Evolutionary conservation across 805 yeast genomes (phyloP).

Genomic region (Ogataea trehalophila): DNA sequence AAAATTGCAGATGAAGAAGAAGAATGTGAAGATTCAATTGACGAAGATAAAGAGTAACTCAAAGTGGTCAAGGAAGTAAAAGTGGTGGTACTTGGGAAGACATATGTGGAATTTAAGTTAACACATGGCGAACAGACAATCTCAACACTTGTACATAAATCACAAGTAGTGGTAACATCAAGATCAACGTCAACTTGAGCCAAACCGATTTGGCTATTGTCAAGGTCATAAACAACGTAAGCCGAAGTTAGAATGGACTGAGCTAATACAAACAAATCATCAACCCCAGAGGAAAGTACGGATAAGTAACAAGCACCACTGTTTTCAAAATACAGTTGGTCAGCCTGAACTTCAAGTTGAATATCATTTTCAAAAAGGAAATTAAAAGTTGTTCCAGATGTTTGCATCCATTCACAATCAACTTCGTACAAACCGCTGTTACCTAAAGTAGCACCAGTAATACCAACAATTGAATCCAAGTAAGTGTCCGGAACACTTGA

Average conservation of each 20-base stretch:
- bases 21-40: neutral
- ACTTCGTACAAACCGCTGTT: conserved; percentile 17
- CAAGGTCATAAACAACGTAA: conserved; percentile 62
- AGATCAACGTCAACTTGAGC: conserved; percentile 39
- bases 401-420: conserved; percentile 16
- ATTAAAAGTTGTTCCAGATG: conserved; percentile 8
- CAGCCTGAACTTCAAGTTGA: conserved; percentile 16
- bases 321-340: conserved; percentile 14
- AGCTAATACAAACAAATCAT: conserved; percentile 44
- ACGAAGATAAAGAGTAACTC: neutral
- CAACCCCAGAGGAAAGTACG: conserved; percentile 12
- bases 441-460: conserved; percentile 15
- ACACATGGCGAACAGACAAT: conserved; percentile 17
- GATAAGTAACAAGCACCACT: conserved; percentile 19
- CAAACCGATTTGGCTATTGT: conserved; percentile 49
- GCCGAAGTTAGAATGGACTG: conserved; percentile 61
- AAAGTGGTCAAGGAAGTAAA: neutral
- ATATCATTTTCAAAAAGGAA: conserved; percentile 16
- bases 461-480: conserved; percentile 7
- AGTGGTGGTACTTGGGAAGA: conserved; percentile 3
- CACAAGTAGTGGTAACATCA: conserved; percentile 12
- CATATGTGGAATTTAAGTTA: conserved; percentile 7
- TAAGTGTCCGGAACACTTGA: conserved; percentile 41
- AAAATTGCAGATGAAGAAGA: conserved; percentile 1
- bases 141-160: conserved; percentile 8